Base-by-base conservation (phyloP, 441 rosid genomes). In the Bruguiera hainesii region DNA sequence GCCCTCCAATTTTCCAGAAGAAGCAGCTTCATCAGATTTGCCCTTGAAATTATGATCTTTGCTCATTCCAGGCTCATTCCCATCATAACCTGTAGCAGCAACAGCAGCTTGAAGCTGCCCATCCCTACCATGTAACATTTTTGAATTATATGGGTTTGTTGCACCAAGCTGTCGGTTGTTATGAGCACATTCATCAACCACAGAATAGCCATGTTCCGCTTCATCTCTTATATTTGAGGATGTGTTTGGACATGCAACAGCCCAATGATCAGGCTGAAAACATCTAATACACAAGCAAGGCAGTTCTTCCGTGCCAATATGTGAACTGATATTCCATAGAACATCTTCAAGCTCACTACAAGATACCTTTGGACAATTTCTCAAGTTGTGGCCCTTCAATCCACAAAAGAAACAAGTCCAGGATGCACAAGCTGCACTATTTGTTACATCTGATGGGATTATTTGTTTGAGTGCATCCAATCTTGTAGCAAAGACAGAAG, bases 211-310 rank as follows among this genome's bases (percentile, higher is more conserved):
- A 51, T 18, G 20, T 60, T 74, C 71, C 23, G 42, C 65, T 61
- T 56, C 73, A 64, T 59, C 42, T 18, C 35, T 18, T 59, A 51
- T 23, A 53, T 65, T 61, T 56, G 80, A 68, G 71, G 80, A 76
- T 29, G 78, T 70, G 61, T 64, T 75, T 0, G 93, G 94, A 66
- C 96, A 93, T 30, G 80, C 61, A 72, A 83, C 79, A 68, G 97
- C 97, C 98, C 97, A 90, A 68, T 93, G 97, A 76, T 75, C 73
- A 58, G 76, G 80, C 79, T 83, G 88, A 75, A 80, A 85, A 78
- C 97, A 87, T 82, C 86, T 85, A 65, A 87, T 76, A 75, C 94
- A 87, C 57, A 82, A 64, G 70, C 81, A 71, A 71, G 85, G 72
- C n/a, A 70, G 66, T 67, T 71, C 83, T 56, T 84, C 80, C 52